phyloP scores from a whole-genome alignment of 2,329 filamentous ascomycete species.

The Alternaria sp. region DNA sequence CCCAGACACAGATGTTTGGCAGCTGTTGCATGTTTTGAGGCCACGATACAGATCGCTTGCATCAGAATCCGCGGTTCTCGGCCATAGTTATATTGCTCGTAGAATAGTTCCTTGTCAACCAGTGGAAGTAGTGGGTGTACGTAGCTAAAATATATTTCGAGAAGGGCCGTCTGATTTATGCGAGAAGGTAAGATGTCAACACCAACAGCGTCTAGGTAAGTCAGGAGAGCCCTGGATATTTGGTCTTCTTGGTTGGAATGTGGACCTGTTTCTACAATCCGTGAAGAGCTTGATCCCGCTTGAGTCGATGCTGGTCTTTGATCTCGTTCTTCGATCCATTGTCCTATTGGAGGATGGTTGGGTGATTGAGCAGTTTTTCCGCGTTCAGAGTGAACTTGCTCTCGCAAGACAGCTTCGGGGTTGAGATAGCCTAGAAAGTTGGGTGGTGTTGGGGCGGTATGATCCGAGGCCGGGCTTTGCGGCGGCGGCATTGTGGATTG shows the following conservation, averaged over 20 bases:
- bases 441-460: slow-evolving; percentile 46
- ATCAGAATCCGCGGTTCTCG: slow-evolving; percentile 52
- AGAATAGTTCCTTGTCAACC: slow-evolving; percentile 56
- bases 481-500: slow-evolving; percentile 44
- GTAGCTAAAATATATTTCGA: slow-evolving; percentile 57
- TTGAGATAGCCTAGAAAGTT: slow-evolving; percentile 59
- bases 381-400: slow-evolving; percentile 50
- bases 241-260: slow-evolving; percentile 43
- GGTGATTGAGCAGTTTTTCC: slow-evolving; percentile 43
- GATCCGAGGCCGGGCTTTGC: slow-evolving; percentile 42
- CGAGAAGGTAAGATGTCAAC: slow-evolving; percentile 47
- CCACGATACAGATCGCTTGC: slow-evolving; percentile 59
- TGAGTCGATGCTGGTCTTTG: slow-evolving; percentile 33
- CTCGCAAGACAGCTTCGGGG: slow-evolving; percentile 58
- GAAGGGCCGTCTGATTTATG: slow-evolving; percentile 49
- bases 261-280: slow-evolving; percentile 43
- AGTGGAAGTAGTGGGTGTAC: slow-evolving; percentile 59
- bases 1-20: slow-evolving; percentile 51
- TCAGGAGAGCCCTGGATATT: slow-evolving; percentile 45
- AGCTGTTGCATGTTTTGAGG: slow-evolving; percentile 58
- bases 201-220: slow-evolving; percentile 51
- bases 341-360: slow-evolving; percentile 42
- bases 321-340: slow-evolving; percentile 48
- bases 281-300: slow-evolving; percentile 34
- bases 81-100: slow-evolving; percentile 47